Conservation (phyloP, 2,329 filamentous ascomycete genomes). For the Penicillium concentricum region DNA sequence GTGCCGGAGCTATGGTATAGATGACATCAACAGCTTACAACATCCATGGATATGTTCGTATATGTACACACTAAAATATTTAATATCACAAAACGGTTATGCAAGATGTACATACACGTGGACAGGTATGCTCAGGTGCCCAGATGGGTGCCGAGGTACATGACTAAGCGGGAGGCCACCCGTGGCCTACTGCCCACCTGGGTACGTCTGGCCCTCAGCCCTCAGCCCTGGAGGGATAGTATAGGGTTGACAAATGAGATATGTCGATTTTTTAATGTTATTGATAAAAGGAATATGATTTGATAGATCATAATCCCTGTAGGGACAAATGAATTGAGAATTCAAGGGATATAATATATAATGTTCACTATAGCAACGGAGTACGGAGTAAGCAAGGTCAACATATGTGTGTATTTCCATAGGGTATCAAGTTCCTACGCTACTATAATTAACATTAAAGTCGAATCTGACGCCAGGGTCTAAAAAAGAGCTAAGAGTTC, state of each 20-base stretch:
- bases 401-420: background rate
- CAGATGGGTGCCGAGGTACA: background rate
- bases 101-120: background rate
- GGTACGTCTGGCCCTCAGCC: too few species aligned
- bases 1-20: background rate
- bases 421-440: too few species aligned
- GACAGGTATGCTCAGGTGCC: background rate
- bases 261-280: background rate
- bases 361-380: background rate
- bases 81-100: background rate
- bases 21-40: background rate
- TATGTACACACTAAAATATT: background rate
- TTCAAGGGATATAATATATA: too few species aligned
- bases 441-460: slow-evolving; percentile 11
- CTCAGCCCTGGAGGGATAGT: background rate
- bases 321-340: too few species aligned
- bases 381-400: background rate
- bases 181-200: too few species aligned
- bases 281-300: background rate
- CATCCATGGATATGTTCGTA: background rate
- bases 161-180: background rate
- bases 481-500: slow-evolving; percentile 2
- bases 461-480: slow-evolving; percentile 3
- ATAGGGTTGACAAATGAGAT: background rate
- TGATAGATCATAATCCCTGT: too few species aligned